Base-by-base conservation (phyloP, 768 basidiomycete species). In the Rhodotorula paludigena region DNA sequence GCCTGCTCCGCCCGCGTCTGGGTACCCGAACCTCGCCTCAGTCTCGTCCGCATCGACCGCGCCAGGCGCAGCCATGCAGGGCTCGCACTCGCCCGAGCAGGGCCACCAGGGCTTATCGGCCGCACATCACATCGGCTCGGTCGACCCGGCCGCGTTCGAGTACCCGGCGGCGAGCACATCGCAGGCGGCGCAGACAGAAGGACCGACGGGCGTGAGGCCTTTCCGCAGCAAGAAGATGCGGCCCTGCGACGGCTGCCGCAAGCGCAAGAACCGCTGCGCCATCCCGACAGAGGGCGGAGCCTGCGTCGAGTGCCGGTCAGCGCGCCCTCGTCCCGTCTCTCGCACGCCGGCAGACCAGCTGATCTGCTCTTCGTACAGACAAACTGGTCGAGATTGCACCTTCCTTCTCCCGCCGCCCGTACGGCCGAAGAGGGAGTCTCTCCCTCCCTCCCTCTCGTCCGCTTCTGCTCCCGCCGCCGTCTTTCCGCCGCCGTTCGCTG, bases 161-260 rank as follows among this genome's bases (percentile, higher is more conserved):
- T 23, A 45, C 4, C 15, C 8, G 38, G 38, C 9, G 41, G 21
- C 11, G 41, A n/a, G n/a, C n/a, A n/a, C n/a, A n/a, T n/a, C n/a
- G n/a, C n/a, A n/a, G n/a, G n/a, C n/a, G n/a, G n/a, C n/a, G n/a
- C n/a, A n/a, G n/a, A n/a, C n/a, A n/a, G n/a, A n/a, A n/a, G n/a
- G n/a, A n/a, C n/a, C n/a, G n/a, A n/a, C n/a, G n/a, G n/a, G 2
- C 42, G 18, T 16, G 20, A 21, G 9, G 18, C 42, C 20, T 42
- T 20, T 42, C 42, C 8, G 18, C 42, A 60, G 58, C 23, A 66
- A 66, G 59, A 71, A 71, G 52, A 25, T 44, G 7, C 32, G 69
- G 2, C 69, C 69, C 4, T 71, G 69, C 32, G 69, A 71, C 16
- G 20, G 41, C 14, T 71, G 69, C 25, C n/a, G 69, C 20, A 61